phyloP scores from a whole-genome alignment of 2,329 filamentous ascomycete genomes.

The Penicillium sp. region DNA sequence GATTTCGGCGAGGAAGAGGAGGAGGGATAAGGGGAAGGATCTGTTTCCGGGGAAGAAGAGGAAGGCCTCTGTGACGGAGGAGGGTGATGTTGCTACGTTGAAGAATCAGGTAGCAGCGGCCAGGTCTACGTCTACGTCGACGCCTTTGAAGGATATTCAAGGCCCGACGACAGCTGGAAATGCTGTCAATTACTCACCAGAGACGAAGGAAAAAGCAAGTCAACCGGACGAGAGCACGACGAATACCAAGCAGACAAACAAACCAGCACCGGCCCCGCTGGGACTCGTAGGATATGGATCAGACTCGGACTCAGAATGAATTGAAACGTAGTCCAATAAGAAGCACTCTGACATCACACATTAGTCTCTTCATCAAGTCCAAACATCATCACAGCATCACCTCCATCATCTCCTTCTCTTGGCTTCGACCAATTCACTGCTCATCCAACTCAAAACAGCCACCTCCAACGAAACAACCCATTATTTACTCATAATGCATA shows the following conservation, averaged over 20 bases:
- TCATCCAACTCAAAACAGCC: not conserved
- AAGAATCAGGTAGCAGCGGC: not conserved
- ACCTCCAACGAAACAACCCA: not conserved
- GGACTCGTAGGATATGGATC: conserved; percentile 45
- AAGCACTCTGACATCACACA: conserved; percentile 5
- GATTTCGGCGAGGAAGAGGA: conserved; percentile 54
- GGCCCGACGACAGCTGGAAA: not conserved
- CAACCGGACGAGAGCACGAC: not conserved
- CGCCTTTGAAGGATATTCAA: not conserved
- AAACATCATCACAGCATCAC: too few species aligned
- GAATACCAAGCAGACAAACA: conserved; percentile 18
- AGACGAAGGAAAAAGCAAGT: not conserved
- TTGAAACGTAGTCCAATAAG: not conserved
- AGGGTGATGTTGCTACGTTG: conserved; percentile 1
- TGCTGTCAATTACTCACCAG: not conserved
- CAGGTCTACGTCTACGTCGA: not conserved
- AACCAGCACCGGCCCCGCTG: conserved; percentile 30
- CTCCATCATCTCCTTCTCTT: not conserved
- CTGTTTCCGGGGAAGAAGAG: conserved; percentile 46
- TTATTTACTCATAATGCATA: conserved; percentile 20
- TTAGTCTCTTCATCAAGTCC: not conserved
- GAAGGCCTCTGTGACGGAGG: conserved; percentile 39
- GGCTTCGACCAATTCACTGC: not conserved
- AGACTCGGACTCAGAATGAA: conserved; percentile 46
- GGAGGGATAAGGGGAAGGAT: conserved; percentile 52